Evolutionary conservation across 2,329 filamentous ascomycete species (phyloP).

Genomic region (Chaetomiaceae sp.): DNA sequence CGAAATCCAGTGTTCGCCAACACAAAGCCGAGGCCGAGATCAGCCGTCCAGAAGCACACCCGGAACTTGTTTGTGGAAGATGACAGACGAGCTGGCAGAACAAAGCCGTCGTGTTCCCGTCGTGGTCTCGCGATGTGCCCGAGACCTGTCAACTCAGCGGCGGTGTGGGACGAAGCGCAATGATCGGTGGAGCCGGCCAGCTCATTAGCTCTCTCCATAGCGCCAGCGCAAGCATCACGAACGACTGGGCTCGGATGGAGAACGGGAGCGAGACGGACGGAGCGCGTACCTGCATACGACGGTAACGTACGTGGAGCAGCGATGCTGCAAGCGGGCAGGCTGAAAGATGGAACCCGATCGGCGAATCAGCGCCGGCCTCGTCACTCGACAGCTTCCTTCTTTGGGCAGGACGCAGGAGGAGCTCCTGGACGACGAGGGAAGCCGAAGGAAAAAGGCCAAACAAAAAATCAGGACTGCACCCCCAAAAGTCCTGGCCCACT

Average conservation of each 20-base stretch:
- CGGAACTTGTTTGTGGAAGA: no score
- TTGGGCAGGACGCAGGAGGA: slow-evolving; percentile 5
- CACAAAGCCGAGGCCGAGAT: no score
- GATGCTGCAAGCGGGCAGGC: not conserved
- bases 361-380: slow-evolving; percentile 12
- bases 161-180: no score
- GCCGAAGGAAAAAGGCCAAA: not conserved
- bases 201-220: not conserved
- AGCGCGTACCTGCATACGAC: slow-evolving; percentile 15
- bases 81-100: no score
- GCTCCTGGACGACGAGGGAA: not conserved
- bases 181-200: no score
- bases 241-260: slow-evolving; percentile 1
- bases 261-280: slow-evolving; percentile 12
- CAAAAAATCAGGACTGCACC: slow-evolving; percentile 6
- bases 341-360: not conserved
- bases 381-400: slow-evolving; percentile 13
- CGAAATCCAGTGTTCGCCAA: no score
- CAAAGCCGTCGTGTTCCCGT: no score
- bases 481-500: not conserved
- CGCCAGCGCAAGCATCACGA: not conserved
- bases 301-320: not conserved
- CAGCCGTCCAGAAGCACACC: no score
- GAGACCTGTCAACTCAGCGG: no score
- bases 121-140: no score